These are phyloP conservation scores for Cladosporium sp. DNA, from an alignment of 2,329 filamentous ascomycete genomes.

Conservation along the genomic window DNA sequence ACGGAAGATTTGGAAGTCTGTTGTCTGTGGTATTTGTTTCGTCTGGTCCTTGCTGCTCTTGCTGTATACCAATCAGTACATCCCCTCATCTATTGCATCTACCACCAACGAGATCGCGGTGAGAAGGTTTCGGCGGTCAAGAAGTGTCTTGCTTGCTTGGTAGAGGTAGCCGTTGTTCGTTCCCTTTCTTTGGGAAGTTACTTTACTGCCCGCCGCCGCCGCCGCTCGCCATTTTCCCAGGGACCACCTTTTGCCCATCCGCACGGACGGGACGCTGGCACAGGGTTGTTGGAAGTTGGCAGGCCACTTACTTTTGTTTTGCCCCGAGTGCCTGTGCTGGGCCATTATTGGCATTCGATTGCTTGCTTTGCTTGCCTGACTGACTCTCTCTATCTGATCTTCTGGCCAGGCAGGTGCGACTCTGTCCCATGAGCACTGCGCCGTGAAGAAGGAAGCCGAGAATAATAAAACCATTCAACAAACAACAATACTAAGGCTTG, in stretches of 20 bases:
- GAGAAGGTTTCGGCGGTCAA: constrained; percentile 2
- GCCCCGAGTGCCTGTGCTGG: background rate
- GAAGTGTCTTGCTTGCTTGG: background rate
- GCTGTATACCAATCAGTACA: background rate
- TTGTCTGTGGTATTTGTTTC: background rate
- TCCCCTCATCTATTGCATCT: background rate
- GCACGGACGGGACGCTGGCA: background rate
- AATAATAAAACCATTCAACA: background rate
- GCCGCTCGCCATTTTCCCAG: background rate
- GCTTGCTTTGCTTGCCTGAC: no score
- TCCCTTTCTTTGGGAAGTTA: background rate
- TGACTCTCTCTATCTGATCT: background rate
- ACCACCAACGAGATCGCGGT: background rate
- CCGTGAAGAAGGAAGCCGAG: background rate
- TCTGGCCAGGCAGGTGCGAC: background rate
- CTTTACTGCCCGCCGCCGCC: background rate
- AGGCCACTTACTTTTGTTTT: constrained; percentile 1
- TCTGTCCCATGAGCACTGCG: background rate
- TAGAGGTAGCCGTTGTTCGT: background rate
- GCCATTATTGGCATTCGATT: background rate
- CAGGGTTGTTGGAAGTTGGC: constrained; percentile 4
- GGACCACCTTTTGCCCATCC: background rate
- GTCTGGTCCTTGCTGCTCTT: background rate
- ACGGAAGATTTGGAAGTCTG: background rate
- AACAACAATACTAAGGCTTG: constrained; percentile 19